Evolutionary conservation across 2,329 filamentous ascomycete genomes (phyloP).

Genomic region (Eurotiales sp.): DNA sequence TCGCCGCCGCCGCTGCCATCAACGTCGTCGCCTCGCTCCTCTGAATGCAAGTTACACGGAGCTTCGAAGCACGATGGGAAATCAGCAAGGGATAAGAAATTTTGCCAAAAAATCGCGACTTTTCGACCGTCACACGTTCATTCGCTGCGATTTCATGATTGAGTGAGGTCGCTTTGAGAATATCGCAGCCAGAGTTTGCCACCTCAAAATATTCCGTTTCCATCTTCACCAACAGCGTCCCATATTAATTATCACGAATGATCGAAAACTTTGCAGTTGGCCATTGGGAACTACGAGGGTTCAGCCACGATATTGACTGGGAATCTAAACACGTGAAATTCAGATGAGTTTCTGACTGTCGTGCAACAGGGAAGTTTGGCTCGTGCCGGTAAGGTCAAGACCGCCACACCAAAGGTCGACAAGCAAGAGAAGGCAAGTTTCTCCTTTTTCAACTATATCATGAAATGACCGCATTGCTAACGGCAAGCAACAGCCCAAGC

Average conservation of each 20-base stretch:
- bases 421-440: constrained; percentile 16
- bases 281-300: constrained; percentile 77
- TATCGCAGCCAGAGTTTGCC: no score
- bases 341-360: neutral
- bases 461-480: constrained; percentile 57
- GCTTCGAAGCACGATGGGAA: no score
- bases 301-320: constrained; percentile 46
- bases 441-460: neutral
- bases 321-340: neutral
- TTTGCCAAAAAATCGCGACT: no score
- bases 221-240: no score
- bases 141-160: no score
- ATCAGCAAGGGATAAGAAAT: no score
- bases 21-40: neutral
- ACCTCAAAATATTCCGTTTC: no score
- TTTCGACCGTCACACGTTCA: no score
- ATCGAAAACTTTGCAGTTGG: neutral
- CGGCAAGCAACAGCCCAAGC: constrained; percentile 86
- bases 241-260: no score
- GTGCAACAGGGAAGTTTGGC: constrained; percentile 61
- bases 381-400: constrained; percentile 88
- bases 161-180: no score
- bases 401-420: constrained; percentile 70
- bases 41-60: no score
- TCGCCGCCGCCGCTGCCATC: neutral